Evolutionary conservation across 2,329 filamentous ascomycete species (phyloP), one percentile per base, ranked within the genome.

Genomic region (Colletotrichum trifolii): DNA sequence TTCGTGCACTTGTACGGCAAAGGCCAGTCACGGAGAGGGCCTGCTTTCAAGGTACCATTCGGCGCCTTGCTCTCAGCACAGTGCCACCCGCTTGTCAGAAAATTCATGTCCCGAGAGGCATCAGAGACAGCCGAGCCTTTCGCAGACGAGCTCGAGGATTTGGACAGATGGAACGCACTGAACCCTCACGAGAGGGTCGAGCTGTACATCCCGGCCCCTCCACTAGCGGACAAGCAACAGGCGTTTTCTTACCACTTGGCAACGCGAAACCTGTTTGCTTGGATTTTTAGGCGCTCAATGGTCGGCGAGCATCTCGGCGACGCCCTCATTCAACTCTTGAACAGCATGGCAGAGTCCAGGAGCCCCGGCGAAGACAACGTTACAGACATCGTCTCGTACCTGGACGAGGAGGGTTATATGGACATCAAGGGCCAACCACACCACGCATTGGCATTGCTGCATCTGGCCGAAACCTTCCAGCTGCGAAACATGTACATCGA

Each of bases 201-300:
- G 54, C 79, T 94, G 2, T 93, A 89, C 73, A 87, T 95, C n/a
- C 87, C 91, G 2, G 81, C 89, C 1, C 90, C 91, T 0, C 73
- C 82, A 1, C 76, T 79, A 39, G 76, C 81, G 5, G 82, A 85
- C 52, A 82, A 83, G 68, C 79, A 83, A 4, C 83, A 89, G 66
- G 79, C 85, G 0, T 86, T 88, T 69, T 75, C 81, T 42, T 90
- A 90, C 74, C 89, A 93, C 70, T 73, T 93, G 6, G 86, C 88
- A 1, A 91, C 87, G 3, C 85, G 92, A 12, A 95, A 95, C 72
- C 87, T 93, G 70, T 90, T 94, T 64, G 91, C 92, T 4, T 94
- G 89, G 81, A 75, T 92, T 1, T 84, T 87, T 61, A 81, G 85
- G 3, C 85, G 85, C 65, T 87, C 91, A 0, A 73, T 94, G 39